Evolutionary conservation across 106 monocot species (phyloP).

Genomic region (Amphibolis antarctica): DNA sequence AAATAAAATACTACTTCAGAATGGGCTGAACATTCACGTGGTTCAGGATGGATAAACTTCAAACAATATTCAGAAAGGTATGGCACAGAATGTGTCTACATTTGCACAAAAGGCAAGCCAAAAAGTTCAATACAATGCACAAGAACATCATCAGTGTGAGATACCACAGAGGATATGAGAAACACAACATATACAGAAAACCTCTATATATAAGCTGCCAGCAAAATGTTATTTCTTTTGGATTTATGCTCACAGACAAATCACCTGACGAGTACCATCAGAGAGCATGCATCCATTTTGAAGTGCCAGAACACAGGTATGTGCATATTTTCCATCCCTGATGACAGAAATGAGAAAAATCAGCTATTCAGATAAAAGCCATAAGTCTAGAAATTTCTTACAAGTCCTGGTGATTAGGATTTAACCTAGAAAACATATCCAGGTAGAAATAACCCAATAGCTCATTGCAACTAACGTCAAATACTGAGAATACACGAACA

Average conservation of each 20-base stretch:
- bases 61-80: too few species aligned
- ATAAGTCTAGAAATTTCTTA: neutral
- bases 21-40: too few species aligned
- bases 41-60: too few species aligned
- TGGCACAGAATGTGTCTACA: too few species aligned
- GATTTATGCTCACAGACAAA: too few species aligned
- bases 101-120: too few species aligned
- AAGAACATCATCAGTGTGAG: neutral
- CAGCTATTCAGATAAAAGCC: neutral
- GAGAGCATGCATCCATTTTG: slow-evolving; percentile 79
- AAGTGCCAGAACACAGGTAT: slow-evolving; percentile 83
- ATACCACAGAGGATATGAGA: too few species aligned
- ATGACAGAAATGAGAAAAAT: neutral
- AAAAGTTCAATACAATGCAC: too few species aligned
- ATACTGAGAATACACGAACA: slow-evolving; percentile 62
- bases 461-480: slow-evolving; percentile 52
- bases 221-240: too few species aligned
- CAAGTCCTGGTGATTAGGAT: neutral
- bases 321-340: slow-evolving; percentile 82
- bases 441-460: slow-evolving; percentile 90
- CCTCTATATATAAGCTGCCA: too few species aligned
- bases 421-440: slow-evolving; percentile 72
- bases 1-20: too few species aligned
- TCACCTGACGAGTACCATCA: slow-evolving; percentile 62
- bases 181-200: too few species aligned